These are phyloP conservation scores for Suillus cothurnatus DNA, from an alignment of 768 basidiomycete species.

Conservation along the genomic window DNA sequence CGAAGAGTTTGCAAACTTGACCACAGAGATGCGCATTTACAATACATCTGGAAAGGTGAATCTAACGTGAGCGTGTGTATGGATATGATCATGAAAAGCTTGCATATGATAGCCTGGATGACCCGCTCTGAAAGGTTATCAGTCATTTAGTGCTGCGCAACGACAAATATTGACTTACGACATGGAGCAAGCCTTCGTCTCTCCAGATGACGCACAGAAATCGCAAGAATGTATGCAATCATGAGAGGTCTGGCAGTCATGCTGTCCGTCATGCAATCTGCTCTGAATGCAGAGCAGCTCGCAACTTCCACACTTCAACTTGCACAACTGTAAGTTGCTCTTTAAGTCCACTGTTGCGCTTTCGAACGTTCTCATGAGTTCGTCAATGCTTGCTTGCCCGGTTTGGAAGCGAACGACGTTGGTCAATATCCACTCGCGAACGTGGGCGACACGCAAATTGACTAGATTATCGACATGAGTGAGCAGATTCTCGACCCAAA, in stretches of 20 bases:
- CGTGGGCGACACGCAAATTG: slow-evolving; percentile 48
- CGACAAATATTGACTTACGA: slow-evolving; percentile 38
- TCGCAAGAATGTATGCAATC: slow-evolving; percentile 46
- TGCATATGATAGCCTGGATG: slow-evolving; percentile 57
- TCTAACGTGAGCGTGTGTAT: not conserved
- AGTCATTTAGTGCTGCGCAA: not conserved
- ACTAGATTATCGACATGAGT: slow-evolving; percentile 42
- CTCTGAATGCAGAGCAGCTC: slow-evolving; percentile 49
- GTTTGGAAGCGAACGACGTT: slow-evolving; percentile 52
- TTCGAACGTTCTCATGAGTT: slow-evolving; percentile 47
- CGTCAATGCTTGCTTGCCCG: slow-evolving; percentile 46
- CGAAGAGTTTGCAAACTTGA: slow-evolving; percentile 45
- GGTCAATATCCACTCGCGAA: slow-evolving; percentile 51
- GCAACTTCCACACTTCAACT: slow-evolving; percentile 48
- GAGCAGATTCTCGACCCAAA: slow-evolving; percentile 44
- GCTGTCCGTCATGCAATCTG: slow-evolving; percentile 46
- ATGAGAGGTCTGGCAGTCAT: slow-evolving; percentile 56
- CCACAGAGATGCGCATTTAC: slow-evolving; percentile 57
- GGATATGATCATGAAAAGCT: slow-evolving; percentile 15
- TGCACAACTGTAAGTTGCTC: slow-evolving; percentile 50
- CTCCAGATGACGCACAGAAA: slow-evolving; percentile 38
- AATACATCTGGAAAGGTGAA: slow-evolving; percentile 44
- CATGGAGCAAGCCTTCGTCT: slow-evolving; percentile 43
- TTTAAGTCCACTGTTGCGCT: slow-evolving; percentile 46
- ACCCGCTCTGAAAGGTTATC: slow-evolving; percentile 48